phyloP scores from a whole-genome alignment of 225 moss, liverwort and hornwort genomes.

The Neckera pumila region DNA sequence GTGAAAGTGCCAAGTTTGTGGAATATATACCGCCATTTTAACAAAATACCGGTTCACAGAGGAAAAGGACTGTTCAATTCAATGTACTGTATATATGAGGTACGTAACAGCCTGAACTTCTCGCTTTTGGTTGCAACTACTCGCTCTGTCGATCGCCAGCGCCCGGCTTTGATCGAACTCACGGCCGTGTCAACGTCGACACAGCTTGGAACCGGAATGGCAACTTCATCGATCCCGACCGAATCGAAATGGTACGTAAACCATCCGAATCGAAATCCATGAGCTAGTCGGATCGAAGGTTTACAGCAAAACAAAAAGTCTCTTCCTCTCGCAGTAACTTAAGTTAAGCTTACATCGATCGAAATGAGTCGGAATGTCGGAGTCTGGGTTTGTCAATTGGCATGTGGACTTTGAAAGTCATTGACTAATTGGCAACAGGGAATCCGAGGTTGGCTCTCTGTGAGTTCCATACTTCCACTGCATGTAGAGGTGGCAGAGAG shows the following conservation, averaged over 20 bases:
- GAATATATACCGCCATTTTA: too few relatives aligned
- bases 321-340: not conserved
- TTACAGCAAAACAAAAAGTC: not conserved
- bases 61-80: not conserved
- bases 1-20: too few relatives aligned
- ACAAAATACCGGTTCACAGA: not conserved
- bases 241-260: too few relatives aligned
- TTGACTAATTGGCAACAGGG: not conserved
- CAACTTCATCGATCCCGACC: not conserved
- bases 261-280: not conserved
- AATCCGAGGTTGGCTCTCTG: not conserved
- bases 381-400: not conserved
- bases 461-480: not conserved
- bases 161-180: not conserved
- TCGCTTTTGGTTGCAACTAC: not conserved
- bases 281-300: not conserved
- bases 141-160: not conserved
- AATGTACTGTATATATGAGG: not conserved
- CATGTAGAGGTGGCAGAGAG: not conserved
- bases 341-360: too few relatives aligned
- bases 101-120: not conserved
- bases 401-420: not conserved
- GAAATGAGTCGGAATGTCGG: not conserved
- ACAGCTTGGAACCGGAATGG: not conserved
- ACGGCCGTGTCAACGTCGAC: not conserved